A percentile compares a stretch with the other conserved stretches of the same genome.
Evolutionary conservation across 148 eudicot species (phyloP).

Genomic region (Amaranthus palmeri): DNA sequence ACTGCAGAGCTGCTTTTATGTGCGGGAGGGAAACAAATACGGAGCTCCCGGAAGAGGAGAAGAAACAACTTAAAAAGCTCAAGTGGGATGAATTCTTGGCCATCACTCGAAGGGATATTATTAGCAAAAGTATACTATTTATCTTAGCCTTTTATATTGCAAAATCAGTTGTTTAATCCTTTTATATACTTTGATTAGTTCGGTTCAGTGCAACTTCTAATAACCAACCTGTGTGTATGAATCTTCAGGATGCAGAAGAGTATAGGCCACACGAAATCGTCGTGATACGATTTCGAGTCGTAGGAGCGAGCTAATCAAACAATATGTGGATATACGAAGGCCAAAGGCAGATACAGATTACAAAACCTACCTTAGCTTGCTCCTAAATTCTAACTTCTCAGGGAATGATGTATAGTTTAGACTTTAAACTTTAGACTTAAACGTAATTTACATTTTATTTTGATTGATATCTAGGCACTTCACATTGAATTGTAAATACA

Average conservation of each 20-base stretch:
- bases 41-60: conserved; percentile 71
- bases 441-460: too few species aligned
- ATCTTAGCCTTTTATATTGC: neutral
- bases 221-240: neutral
- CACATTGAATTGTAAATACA: too few species aligned
- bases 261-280: conserved; percentile 19
- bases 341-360: too few species aligned
- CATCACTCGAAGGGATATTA: conserved; percentile 61
- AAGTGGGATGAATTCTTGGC: conserved; percentile 81
- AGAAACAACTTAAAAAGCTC: conserved; percentile 55
- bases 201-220: neutral
- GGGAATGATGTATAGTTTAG: too few species aligned
- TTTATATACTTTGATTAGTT: neutral
- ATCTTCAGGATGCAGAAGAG: conserved; percentile 41
- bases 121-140: conserved; percentile 52
- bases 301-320: too few species aligned
- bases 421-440: too few species aligned
- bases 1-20: conserved; percentile 89
- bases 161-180: neutral
- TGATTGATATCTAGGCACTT: too few species aligned
- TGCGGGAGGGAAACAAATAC: conserved; percentile 88
- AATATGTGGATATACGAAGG: too few species aligned
- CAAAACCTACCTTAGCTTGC: too few species aligned
- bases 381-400: too few species aligned
- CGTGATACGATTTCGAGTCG: too few species aligned